Base-by-base conservation (phyloP, 371 early-diverging fungal species). In the Synchytrium microbalum region DNA sequence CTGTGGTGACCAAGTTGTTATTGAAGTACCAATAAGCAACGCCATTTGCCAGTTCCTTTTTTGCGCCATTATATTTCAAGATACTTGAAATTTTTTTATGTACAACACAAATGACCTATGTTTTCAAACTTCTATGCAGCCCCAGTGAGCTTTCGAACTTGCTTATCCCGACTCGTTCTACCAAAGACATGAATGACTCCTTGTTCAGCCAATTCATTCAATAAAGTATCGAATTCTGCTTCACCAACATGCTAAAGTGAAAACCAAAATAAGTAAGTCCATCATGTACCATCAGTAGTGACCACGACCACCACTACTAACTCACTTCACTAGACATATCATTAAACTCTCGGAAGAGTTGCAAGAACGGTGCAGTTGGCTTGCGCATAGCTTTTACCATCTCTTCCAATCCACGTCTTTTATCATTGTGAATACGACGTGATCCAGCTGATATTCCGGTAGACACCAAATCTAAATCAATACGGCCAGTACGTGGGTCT, bases 401-500 rank as follows among this genome's bases (percentile, higher is more conserved):
- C 32, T 31, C 32, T 10, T 5, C 5, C 19, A 56, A 27, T 10
- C 10, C 57, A 56, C 19, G 32, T 56, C 57, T 5, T 31, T 56
- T 31, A 27, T 56, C 57, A 27, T 5, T 56, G 19, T 28, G 32
- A 56, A 57, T 60, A 3, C 25, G 26, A 0, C 79, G 64, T 13
- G 59, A 60, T 1, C 75, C 64, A 2, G 77, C 62, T 59, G 73
- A 75, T 58, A 79, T 79, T 10, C 99, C 99, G 26, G 96, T 96
- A 60, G 87, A 87, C 51, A 99, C 79, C 66, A 99, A 81, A 74
- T 99, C 99, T 82, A 98, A 86, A 70, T 99, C 99, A 46, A 99
- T 88, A 63, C 90, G 83, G 28, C 99, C 99, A 3, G 99, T 99
- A 52, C 84, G 83, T 2, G 99, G 99, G 75, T 99, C 99, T 29